Evolutionary conservation across 2,329 filamentous ascomycete species (phyloP), one percentile per base, ranked within the genome.

Genomic region (Hymenoscyphus linearis): DNA sequence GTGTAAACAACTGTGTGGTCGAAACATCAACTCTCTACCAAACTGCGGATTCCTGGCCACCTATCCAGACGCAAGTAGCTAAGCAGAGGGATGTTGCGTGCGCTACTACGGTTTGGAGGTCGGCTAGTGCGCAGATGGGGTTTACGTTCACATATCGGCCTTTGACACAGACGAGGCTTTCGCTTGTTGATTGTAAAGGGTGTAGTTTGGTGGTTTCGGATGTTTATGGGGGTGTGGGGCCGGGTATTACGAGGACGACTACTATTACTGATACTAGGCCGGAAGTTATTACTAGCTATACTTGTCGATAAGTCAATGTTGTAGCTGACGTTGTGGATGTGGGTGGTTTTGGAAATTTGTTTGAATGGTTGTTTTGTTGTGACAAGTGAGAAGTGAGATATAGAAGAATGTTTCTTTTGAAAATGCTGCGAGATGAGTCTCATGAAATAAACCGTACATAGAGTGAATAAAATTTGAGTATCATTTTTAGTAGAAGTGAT

Each of bases 1-100:
- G 73, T 63, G 44, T 22, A n/a, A 70, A 64, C 12, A 65, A 66
- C 18, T 74, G 73, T 53, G 63, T 65, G 1, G 65, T 67, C 13
- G 26, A 25, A 4, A 60, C 52, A 3, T 54, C 61, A 2, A 65
- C 64, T 2, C 2, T 53, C 25, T 63, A 54, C 25, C 25, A 62
- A 6, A 65, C 62, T 44, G 55, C 22, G 16, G 31, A 34, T n/a
- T 27, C 36, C 10, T 37, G 31, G 18, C 40, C 40, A 22, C 36
- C 35, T 40, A 18, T 27, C 9, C 53, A 56, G 44, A 64, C 55
- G 22, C 40, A 35, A 52, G 59, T 52, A 2, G 18, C 56, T 10
- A 44, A 53, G 22, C 9, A 37, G 3, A 50, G 44, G 44, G 10
- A 50, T 22, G 44, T 57, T 34, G 27, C 55, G 18, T 63, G 61